Evolutionary conservation across 495 filamentous ascomycete genomes (phyloP).

Genomic region (Xylaria palmicola): DNA sequence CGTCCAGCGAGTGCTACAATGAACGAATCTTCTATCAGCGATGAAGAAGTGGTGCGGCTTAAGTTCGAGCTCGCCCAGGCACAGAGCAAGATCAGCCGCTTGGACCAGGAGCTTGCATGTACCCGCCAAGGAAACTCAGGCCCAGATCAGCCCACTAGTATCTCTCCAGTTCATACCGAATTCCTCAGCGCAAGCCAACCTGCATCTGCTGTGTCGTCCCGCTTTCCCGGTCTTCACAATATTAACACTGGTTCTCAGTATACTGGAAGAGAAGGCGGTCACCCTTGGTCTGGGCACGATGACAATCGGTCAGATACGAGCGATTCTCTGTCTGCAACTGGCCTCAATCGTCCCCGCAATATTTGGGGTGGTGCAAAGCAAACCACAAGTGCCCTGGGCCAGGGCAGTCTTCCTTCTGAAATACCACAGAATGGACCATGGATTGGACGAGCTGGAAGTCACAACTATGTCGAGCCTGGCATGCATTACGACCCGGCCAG

Average conservation of each 20-base stretch:
- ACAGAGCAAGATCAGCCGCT: constrained; percentile 73
- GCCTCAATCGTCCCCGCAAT: constrained; percentile 59
- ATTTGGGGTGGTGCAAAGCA: constrained; percentile 58
- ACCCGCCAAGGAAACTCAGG: constrained; percentile 57
- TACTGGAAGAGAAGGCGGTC: constrained; percentile 49
- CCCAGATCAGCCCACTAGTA: constrained; percentile 19
- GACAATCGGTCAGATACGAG: constrained; percentile 65
- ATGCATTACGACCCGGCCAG: constrained; percentile 27
- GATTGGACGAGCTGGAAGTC: constrained; percentile 38
- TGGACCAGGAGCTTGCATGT: constrained; percentile 82
- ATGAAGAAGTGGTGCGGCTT: constrained; percentile 49
- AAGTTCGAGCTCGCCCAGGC: constrained; percentile 78
- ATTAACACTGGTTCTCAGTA: constrained; percentile 54
- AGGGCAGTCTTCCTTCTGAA: constrained; percentile 36
- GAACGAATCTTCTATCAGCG: constrained; percentile 27
- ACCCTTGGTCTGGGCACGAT: constrained; percentile 63
- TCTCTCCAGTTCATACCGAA: constrained; percentile 37
- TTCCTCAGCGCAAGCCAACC: constrained; percentile 23
- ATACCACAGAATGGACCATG: constrained; percentile 37
- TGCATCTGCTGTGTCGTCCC: constrained; percentile 20
- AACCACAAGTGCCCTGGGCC: constrained; percentile 30
- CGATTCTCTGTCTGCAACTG: constrained; percentile 59
- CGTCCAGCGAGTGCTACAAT: constrained; percentile 46
- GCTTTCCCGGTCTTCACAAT: constrained; percentile 31
- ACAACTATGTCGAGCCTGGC: constrained; percentile 30